A percentile compares a stretch with the other conserved stretches of the same genome.
Conservation (phyloP, 768 basidiomycete genomes). For the Phylloporus arenicola region DNA sequence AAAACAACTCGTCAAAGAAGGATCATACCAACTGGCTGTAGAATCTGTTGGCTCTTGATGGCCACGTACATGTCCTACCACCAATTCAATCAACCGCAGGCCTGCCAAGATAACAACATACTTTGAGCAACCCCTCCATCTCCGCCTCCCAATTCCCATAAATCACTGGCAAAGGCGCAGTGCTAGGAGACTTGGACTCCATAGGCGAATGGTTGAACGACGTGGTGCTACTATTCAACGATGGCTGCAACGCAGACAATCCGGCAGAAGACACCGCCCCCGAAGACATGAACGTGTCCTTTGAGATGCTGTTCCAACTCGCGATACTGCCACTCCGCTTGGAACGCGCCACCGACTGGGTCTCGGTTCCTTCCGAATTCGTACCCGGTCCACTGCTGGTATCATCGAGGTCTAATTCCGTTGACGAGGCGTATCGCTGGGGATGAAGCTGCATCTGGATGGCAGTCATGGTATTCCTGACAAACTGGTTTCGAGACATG, state of each 20-base stretch:
- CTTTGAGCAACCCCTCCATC: slow-evolving; percentile 84
- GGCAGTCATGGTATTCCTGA: slow-evolving; percentile 83
- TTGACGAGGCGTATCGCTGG: slow-evolving; percentile 46
- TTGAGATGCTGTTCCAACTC: slow-evolving; percentile 77
- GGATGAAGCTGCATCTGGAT: slow-evolving; percentile 76
- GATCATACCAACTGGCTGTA: slow-evolving; percentile 63
- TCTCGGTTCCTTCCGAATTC: slow-evolving; percentile 56
- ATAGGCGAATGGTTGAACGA: slow-evolving; percentile 53
- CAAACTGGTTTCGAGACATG: slow-evolving; percentile 91
- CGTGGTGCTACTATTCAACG: slow-evolving; percentile 56
- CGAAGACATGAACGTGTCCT: slow-evolving; percentile 47
- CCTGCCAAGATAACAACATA: slow-evolving; percentile 22
- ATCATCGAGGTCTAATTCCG: slow-evolving; percentile 66
- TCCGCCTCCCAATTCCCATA: slow-evolving; percentile 80
- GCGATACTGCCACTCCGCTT: slow-evolving; percentile 81
- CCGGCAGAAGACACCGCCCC: slow-evolving; percentile 32
- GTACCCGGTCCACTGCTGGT: slow-evolving; percentile 51
- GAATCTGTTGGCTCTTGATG: slow-evolving; percentile 85
- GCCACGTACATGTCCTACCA: slow-evolving; percentile 88
- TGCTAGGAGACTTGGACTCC: slow-evolving; percentile 32
- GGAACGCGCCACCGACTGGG: slow-evolving; percentile 39
- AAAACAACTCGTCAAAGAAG: slow-evolving; percentile 34
- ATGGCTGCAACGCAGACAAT: slow-evolving; percentile 32
- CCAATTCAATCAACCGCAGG: neutral
- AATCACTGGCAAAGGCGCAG: slow-evolving; percentile 32